Conservation (phyloP, 2,329 filamentous ascomycete genomes). For the Fusarium liriodendri region DNA sequence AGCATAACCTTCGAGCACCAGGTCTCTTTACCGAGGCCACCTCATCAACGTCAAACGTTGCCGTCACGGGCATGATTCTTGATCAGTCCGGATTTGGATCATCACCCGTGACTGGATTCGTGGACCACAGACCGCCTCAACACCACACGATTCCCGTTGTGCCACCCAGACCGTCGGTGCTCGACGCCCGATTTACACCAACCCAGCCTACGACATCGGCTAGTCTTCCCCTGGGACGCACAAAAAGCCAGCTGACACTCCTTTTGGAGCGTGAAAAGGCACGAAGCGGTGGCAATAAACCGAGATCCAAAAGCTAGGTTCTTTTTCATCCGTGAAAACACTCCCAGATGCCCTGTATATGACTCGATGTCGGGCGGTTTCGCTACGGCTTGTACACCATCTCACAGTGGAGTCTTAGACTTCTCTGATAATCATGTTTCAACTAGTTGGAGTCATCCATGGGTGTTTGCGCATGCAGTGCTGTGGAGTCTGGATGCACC, state of each 20-base stretch:
- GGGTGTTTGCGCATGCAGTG: constrained; percentile 1
- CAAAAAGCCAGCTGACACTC: constrained; percentile 70
- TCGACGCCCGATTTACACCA: constrained; percentile 58
- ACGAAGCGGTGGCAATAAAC: constrained; percentile 44
- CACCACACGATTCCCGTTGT: constrained; percentile 42
- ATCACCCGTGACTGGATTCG: constrained; percentile 44
- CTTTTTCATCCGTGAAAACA: constrained; percentile 16
- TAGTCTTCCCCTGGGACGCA: constrained; percentile 63
- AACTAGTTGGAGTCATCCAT: background rate
- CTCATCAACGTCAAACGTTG: constrained; percentile 55
- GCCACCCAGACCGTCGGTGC: constrained; percentile 41
- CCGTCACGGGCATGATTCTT: constrained; percentile 57
- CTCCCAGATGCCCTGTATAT: constrained; percentile 11
- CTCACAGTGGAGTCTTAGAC: background rate
- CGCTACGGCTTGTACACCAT: constrained; percentile 10
- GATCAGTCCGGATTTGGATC: constrained; percentile 50
- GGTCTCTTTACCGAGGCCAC: constrained; percentile 50
- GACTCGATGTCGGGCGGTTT: constrained; percentile 2
- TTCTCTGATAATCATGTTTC: constrained; percentile 2
- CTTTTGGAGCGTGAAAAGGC: constrained; percentile 66
- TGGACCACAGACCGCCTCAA: constrained; percentile 30
- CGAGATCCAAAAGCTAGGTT: constrained; percentile 42
- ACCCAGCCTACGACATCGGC: constrained; percentile 60
- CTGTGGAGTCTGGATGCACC: constrained; percentile 21
- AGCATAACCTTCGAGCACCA: constrained; percentile 32